A percentile compares a stretch with the other conserved stretches of the same genome.
Evolutionary conservation across 371 early-diverging fungal species (phyloP).

Genomic region (Lichtheimia hyalospora): DNA sequence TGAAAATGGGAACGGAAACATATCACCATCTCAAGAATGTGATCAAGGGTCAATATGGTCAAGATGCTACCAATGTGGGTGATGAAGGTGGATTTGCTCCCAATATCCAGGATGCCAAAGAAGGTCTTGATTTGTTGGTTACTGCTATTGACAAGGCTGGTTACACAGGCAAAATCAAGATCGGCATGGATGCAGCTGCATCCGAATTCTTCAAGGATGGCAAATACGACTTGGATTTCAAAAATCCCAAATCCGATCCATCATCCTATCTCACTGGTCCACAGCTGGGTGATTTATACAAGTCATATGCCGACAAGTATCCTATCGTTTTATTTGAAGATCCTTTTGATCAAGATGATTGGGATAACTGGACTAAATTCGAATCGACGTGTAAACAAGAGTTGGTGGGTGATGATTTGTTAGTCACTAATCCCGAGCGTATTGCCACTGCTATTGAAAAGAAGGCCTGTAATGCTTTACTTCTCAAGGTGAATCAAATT

Average conservation of each 20-base stretch:
- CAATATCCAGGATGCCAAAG: constrained; percentile 95
- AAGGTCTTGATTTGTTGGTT: constrained; percentile 94
- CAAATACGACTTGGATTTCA: constrained; percentile 97
- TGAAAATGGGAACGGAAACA: constrained; percentile 97
- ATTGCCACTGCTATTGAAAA: constrained; percentile 89
- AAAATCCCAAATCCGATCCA: constrained; percentile 84
- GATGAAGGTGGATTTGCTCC: constrained; percentile 99
- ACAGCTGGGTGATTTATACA: constrained; percentile 86
- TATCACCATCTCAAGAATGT: constrained; percentile 93
- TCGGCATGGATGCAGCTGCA: constrained; percentile 99
- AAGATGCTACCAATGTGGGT: constrained; percentile 98
- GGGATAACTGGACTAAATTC: constrained; percentile 88
- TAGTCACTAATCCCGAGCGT: constrained; percentile 97
- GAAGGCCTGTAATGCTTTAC: constrained; percentile 93
- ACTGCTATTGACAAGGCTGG: constrained; percentile 91
- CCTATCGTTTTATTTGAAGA: constrained; percentile 98
- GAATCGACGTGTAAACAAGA: constrained; percentile 69
- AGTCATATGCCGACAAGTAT: constrained; percentile 83
- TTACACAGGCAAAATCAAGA: constrained; percentile 93
- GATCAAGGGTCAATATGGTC: constrained; percentile 97
- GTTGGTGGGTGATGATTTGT: constrained; percentile 98
- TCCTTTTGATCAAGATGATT: constrained; percentile 99
- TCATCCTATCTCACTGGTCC: constrained; percentile 73
- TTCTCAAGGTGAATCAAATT: constrained; percentile 99
- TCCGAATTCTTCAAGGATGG: constrained; percentile 96